These are phyloP conservation scores for Globisporangium uncinulatum DNA, from an alignment of 352 stramenopile genomes.

Conservation along the genomic window DNA sequence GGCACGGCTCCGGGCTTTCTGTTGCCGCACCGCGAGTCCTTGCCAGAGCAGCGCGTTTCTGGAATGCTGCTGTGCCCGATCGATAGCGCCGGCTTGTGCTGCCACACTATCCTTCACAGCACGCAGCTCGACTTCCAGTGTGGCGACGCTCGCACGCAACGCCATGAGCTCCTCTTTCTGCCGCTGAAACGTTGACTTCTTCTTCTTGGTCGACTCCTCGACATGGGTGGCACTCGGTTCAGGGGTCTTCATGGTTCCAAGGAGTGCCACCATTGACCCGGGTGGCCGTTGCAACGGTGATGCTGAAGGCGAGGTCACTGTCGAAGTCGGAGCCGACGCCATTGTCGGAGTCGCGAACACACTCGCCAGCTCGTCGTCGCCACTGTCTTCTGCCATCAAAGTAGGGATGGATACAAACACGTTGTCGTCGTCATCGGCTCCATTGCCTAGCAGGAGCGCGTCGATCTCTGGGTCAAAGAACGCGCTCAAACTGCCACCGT, in stretches of 20 bases:
- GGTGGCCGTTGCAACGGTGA: too few relatives aligned
- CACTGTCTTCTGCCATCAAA: background rate
- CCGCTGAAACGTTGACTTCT: constrained; percentile 9
- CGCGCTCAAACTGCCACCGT: background rate
- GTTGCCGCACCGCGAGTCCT: background rate
- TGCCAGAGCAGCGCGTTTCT: constrained; percentile 1
- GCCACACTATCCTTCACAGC: background rate
- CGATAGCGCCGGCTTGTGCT: background rate
- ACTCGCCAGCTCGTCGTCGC: background rate
- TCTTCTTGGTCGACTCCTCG: background rate
- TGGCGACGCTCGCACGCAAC: constrained; percentile 1
- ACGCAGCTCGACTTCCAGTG: constrained; percentile 1
- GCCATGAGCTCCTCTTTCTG: constrained; percentile 3
- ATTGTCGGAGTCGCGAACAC: background rate
- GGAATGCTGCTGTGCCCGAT: background rate
- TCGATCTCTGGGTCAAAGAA: constrained; percentile 3
- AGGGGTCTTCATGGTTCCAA: too few relatives aligned
- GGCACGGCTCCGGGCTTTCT: background rate
- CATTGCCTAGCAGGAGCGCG: background rate
- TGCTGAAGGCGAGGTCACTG: background rate
- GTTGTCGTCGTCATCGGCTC: background rate
- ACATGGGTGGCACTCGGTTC: background rate
- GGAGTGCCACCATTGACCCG: too few relatives aligned
- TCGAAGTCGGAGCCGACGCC: background rate
- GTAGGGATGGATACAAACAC: background rate